Base-by-base conservation (phyloP, 139 green algal genomes). In the Asterochloris erici region DNA sequence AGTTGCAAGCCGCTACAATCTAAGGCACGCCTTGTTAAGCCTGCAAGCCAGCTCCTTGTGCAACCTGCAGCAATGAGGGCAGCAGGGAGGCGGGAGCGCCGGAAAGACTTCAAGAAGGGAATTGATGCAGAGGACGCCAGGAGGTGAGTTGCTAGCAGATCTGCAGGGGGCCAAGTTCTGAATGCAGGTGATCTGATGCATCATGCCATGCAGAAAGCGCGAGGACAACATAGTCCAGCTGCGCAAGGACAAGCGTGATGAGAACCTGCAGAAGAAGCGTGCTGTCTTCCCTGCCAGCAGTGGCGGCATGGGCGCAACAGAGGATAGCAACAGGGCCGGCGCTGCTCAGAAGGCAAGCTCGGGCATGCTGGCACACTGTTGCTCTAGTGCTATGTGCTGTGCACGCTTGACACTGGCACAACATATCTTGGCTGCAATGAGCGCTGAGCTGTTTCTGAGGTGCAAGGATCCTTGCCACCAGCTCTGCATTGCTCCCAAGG, bases 181-280 rank as follows among this genome's bases (percentile, higher is more conserved):
- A 6, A 54, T 2, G 38, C 38, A 54, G 38, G 38, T 2, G 38
- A 54, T 54, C 38, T 54, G 38, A 54, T 54, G 38, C 38, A 54
- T 54, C 38, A 54, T 54, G 38, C 38, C 38, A 54, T 54, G 83
- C 13, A 87, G 96, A 27, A 98, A 99, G 92, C 91, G 97, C 21
- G 97, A 98, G 88, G 95, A 99, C 81, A 97, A 97, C 75, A 98
- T 99, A 82, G 93, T 99, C 11, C 92, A 97, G 86, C 93, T 98
- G 82, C 91, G 97, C 63, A 99, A 99, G 90, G 95, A 91, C 88
- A 99, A 98, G 89, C 91, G 97, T 16, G 96, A 99, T 91, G 97
- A 99, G 87, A 98, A 95, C 84, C 81, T 99, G 86, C 92, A 97
- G 89, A 99, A 99, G 91, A 99, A 98, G 90, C 90, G 97, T 19